phyloP scores from a whole-genome alignment of 2,329 filamentous ascomycete species.

The Cyphellophora attinorum region DNA sequence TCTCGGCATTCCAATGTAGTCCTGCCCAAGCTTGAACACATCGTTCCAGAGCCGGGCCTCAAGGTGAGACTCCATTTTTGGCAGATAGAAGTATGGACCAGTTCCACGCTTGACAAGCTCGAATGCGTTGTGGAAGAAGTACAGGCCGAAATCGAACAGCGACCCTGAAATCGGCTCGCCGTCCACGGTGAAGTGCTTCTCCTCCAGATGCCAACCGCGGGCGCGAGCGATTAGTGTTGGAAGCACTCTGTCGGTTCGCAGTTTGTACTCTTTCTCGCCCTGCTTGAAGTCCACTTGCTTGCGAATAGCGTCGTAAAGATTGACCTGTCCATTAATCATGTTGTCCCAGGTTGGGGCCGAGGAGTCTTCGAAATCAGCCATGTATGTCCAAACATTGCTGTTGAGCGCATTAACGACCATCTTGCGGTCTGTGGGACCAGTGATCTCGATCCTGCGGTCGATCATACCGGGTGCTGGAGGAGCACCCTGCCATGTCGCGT shows the following conservation, averaged over 20 bases:
- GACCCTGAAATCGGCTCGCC: slow-evolving; percentile 87
- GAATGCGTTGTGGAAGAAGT: slow-evolving; percentile 97
- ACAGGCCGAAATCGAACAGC: slow-evolving; percentile 95
- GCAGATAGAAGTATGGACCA: slow-evolving; percentile 95
- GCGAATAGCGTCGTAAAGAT: slow-evolving; percentile 92
- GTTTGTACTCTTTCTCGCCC: slow-evolving; percentile 92
- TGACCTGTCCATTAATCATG: slow-evolving; percentile 97
- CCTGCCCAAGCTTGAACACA: slow-evolving; percentile 89
- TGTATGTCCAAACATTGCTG: slow-evolving; percentile 94
- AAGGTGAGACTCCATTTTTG: slow-evolving; percentile 96
- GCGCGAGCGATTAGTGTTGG: slow-evolving; percentile 91
- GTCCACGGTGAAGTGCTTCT: slow-evolving; percentile 95
- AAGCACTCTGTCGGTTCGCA: slow-evolving; percentile 76
- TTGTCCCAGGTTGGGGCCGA: slow-evolving; percentile 97
- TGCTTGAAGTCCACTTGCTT: slow-evolving; percentile 94
- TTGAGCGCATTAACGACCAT: slow-evolving; percentile 99
- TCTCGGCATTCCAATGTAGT: slow-evolving; percentile 78
- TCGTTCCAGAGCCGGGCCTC: slow-evolving; percentile 98
- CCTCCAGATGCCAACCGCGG: slow-evolving; percentile 93
- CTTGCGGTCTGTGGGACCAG: slow-evolving; percentile 92
- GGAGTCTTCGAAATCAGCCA: slow-evolving; percentile 98
- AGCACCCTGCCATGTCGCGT: slow-evolving; percentile 87
- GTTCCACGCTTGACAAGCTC: slow-evolving; percentile 75
- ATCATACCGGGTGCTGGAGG: slow-evolving; percentile 84
- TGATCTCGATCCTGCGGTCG: slow-evolving; percentile 93